Evolutionary conservation across 2,329 filamentous ascomycete genomes (phyloP), one percentile per base, ranked within the genome.

Genomic region (Fusarium abutilonis): DNA sequence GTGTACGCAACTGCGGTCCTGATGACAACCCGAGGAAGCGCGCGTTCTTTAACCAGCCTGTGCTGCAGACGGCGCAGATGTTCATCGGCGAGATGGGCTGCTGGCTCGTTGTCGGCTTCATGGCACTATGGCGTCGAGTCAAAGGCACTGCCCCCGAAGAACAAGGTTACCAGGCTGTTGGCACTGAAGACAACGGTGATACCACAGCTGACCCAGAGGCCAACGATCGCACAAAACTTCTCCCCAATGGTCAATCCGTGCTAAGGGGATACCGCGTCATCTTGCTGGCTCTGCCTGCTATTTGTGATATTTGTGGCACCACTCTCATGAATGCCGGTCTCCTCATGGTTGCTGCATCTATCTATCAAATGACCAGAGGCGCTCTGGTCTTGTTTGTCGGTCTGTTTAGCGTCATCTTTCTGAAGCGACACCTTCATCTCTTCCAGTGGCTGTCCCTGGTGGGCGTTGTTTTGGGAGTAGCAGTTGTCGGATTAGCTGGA

Each of bases 351-450:
- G 95, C 92, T 11, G 92, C 95, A 2, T 96, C 92, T 59, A 97
- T 99, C 72, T 99, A 97, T 78, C 95, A 99, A 79, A 99, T 99
- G 95, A 98, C 94, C 1, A 84, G 95, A 56, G 95, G 95, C 9
- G 95, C 95, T 1, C 83, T 99, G 38, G 94, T 99, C 4, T 83
- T 99, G 7, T 99, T 99, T 70, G 95, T 99, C 17, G 95, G 95
- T 0, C 80, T 98, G 0, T 97, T 99, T 79, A 97, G 93, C 72
- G 93, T 99, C 26, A 71, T 96, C 11, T 98, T 99, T 76, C 81
- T 99, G 54, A 89, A 87, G 70, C 86, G 92, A 43, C 89, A 86
- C 67, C 82, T 99, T 31, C 86, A 88, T 60, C 74, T 90, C n/a
- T 97, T 94, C 80, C 95, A 99, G 76, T 99, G 95, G 95, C 80